Percentiles rank a stretch among this genome's conserved stretches.
These are phyloP conservation scores for Cutaneotrichosporon daszewskae DNA, from an alignment of 1,284 basidiomycete genomes.

Conservation along the genomic window DNA sequence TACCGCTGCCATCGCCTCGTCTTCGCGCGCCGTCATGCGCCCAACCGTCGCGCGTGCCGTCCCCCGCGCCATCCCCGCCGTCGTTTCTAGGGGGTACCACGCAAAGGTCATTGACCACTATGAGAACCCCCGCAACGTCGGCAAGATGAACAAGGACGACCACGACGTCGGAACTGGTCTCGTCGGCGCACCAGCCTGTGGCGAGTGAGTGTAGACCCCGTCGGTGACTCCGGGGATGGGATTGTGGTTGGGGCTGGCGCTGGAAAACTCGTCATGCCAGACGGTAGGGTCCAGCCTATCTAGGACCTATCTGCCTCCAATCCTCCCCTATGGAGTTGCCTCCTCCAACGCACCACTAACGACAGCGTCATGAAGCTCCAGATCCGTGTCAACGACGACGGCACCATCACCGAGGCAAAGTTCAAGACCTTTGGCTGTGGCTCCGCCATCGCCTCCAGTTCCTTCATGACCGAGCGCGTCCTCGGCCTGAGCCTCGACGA, in stretches of 20 bases:
- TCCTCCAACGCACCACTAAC: no score
- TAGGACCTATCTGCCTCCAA: no score
- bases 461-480: conserved; percentile 97
- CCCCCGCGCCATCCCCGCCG: conserved; percentile 15
- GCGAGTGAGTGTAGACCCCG: conserved; percentile 42
- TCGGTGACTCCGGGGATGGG: no score
- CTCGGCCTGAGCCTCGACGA: conserved; percentile 91
- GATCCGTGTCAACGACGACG: conserved; percentile 89
- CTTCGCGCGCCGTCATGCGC: conserved; percentile 20
- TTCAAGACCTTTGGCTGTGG: conserved; percentile 92
- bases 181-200: conserved; percentile 69
- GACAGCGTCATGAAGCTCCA: conserved; percentile 98
- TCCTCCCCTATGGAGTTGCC: no score
- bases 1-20: conserved; percentile 26
- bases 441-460: conserved; percentile 93
- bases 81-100: conserved; percentile 62
- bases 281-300: no score
- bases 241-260: no score
- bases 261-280: no score
- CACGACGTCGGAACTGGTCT: conserved; percentile 78
- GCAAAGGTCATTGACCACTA: conserved; percentile 95
- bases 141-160: conserved; percentile 27
- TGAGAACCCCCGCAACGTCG: conserved; percentile 91
- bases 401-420: conserved; percentile 93
- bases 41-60: conserved; percentile 16